Conservation (phyloP, 371 early-diverging fungal species). For the Lichtheimia hyalospora region DNA sequence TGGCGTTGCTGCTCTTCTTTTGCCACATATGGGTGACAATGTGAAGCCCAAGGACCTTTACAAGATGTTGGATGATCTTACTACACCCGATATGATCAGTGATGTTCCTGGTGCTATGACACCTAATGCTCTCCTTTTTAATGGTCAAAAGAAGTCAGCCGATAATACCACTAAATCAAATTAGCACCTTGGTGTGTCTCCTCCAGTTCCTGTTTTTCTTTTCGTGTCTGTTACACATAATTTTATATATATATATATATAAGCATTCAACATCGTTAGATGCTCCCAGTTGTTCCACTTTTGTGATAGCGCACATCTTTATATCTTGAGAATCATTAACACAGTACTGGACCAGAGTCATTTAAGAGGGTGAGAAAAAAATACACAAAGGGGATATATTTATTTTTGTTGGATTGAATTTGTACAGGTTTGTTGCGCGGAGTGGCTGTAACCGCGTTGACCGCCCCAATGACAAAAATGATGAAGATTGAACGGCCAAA, state of each 20-base stretch:
- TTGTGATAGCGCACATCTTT: too few species aligned
- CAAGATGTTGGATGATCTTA: constrained; percentile 13
- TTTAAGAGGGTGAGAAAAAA: background rate
- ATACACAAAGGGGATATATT: background rate
- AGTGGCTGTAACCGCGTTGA: constrained; percentile 22
- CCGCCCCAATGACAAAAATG: constrained; percentile 14
- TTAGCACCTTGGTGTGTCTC: background rate
- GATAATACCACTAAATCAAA: background rate
- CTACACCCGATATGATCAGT: constrained; percentile 15
- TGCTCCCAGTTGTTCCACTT: too few species aligned
- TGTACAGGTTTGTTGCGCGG: constrained; percentile 25
- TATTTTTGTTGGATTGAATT: background rate
- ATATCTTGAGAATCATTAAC: too few species aligned
- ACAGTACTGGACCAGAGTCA: too few species aligned
- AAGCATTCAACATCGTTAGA: too few species aligned
- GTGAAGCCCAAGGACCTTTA: constrained; percentile 32
- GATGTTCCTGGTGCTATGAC: constrained; percentile 6
- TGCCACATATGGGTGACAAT: constrained; percentile 12
- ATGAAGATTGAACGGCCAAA: constrained; percentile 6
- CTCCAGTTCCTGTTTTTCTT: background rate
- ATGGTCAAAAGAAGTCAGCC: constrained; percentile 10
- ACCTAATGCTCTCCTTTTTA: constrained; percentile 18
- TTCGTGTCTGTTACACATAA: constrained; percentile 1
- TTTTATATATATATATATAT: constrained; percentile 1
- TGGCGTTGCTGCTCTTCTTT: constrained; percentile 67